Evolutionary conservation across 768 basidiomycete species (phyloP).

Genomic region (Fibroporia radiculosa): DNA sequence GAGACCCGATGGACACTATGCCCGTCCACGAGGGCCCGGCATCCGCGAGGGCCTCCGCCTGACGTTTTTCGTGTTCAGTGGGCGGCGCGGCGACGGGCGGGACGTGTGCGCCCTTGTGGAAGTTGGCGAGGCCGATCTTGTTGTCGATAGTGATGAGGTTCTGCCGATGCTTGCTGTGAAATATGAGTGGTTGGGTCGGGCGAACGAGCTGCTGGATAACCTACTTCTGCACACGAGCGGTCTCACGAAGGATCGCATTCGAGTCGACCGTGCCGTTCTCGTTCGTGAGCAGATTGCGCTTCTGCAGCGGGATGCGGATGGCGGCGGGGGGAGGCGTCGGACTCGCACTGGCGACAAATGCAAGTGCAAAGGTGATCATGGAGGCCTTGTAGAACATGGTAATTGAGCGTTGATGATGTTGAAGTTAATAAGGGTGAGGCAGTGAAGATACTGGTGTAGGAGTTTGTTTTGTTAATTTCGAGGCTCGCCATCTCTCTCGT

Average conservation of each 20-base stretch:
- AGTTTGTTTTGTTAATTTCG: too few relatives aligned
- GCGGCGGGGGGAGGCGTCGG: slow-evolving; percentile 10
- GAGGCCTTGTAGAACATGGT: slow-evolving; percentile 11
- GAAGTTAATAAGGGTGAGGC: too few relatives aligned
- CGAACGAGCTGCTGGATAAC: not conserved
- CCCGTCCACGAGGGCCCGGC: slow-evolving; percentile 27
- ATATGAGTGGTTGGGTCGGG: not conserved
- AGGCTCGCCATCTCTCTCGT: too few relatives aligned
- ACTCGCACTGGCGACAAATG: slow-evolving; percentile 15
- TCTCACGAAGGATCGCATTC: slow-evolving; percentile 4
- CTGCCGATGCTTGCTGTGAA: slow-evolving; percentile 10
- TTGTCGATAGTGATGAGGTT: slow-evolving; percentile 13
- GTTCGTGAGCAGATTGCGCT: slow-evolving; percentile 10
- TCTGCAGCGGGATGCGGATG: slow-evolving; percentile 6
- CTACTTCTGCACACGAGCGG: slow-evolving; percentile 7
- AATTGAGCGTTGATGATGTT: too few relatives aligned
- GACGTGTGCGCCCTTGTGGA: slow-evolving; percentile 9
- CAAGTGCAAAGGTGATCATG: slow-evolving; percentile 9
- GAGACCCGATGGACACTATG: slow-evolving; percentile 30
- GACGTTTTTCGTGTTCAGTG: slow-evolving; percentile 6
- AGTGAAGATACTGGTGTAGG: too few relatives aligned
- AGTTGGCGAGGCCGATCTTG: slow-evolving; percentile 7
- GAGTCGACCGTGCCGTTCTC: slow-evolving; percentile 9
- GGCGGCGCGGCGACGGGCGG: slow-evolving; percentile 13
- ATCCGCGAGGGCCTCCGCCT: slow-evolving; percentile 18